Base-by-base conservation (phyloP, 208 protist species). In the Trichomonas gallinae region DNA sequence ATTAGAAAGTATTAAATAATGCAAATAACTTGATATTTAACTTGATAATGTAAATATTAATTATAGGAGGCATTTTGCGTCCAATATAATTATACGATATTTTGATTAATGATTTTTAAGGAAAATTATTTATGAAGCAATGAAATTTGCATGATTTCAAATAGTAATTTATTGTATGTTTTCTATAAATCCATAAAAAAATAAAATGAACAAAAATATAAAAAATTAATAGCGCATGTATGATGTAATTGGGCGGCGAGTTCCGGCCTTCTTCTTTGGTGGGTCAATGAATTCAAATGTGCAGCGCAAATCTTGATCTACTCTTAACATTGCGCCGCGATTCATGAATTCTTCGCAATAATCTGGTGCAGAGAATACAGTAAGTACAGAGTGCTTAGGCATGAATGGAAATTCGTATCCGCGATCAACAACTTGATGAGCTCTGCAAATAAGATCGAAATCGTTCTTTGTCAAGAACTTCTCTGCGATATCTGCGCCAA, bases 401-500 rank as follows among this genome's bases (percentile, higher is more conserved):
- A 8, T 44, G 97, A 99, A 99, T 98, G 99, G 98, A 17, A 96
- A 96, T 63, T 96, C 89, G 31, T 72, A 96, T n/a, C 89, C 89
- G 13, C 46, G 6, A 17, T 58, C 31, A 17, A 96, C 89, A 51
- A 96, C 89, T 40, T 96, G 89, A 96, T 96, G 89, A n/a, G 89
- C 89, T 96, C 89, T 51, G 23, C 46, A 51, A 40, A 96, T 72
- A 21, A 96, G 51, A 72, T 96, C 89, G 46, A 96, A 96, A n/a
- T 96, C 89, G 51, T 96, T 40, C 40, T 96, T 96, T 58, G 44
- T 21, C 9, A 96, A 40, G 49, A 96, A 96, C 23, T 72, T 63
- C 4, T 72, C 40, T 38, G 36, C 89, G 40, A 96, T 45, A 72
- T 72, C 46, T 34, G 42, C 3, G 8, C 89, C 89, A 72, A 96